phyloP scores from a whole-genome alignment of 2,329 filamentous ascomycete species.

The Penicillium corylophilum region DNA sequence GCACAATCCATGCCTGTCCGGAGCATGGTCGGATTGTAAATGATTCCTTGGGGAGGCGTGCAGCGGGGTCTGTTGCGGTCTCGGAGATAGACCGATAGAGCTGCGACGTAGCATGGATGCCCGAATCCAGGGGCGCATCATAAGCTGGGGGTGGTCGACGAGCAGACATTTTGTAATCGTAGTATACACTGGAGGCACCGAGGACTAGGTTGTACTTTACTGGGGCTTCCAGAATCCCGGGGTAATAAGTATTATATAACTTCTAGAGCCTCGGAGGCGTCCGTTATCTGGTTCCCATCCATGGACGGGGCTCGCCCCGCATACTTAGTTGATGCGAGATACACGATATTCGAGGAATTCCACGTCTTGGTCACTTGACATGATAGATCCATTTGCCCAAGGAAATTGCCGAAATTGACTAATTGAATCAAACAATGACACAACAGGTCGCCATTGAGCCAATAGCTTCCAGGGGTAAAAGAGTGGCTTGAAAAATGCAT shows the following conservation, averaged over 20 bases:
- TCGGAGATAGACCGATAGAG: slow-evolving; percentile 40
- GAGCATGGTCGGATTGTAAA: slow-evolving; percentile 72
- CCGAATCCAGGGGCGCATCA: slow-evolving; percentile 36
- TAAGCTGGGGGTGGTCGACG: slow-evolving; percentile 42
- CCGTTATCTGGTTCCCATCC: slow-evolving; percentile 5
- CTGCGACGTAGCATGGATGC: slow-evolving; percentile 35
- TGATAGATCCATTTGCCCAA: too few relatives aligned
- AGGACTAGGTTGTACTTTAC: background rate
- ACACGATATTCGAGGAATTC: background rate
- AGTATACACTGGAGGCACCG: background rate
- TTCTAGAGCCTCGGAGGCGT: background rate
- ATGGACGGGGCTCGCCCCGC: slow-evolving; percentile 8
- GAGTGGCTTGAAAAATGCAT: background rate
- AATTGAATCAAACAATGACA: background rate
- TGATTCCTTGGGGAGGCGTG: slow-evolving; percentile 37
- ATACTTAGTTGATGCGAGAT: background rate
- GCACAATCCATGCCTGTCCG: slow-evolving; percentile 70
- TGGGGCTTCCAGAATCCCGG: background rate
- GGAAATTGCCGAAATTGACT: background rate
- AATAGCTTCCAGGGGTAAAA: background rate
- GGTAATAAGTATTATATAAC: background rate
- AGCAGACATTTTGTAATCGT: slow-evolving; percentile 23
- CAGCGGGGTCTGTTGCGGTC: slow-evolving; percentile 30
- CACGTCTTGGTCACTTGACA: background rate
- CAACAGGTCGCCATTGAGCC: background rate